These are phyloP conservation scores for Chaetoceros tenuissimus DNA, from an alignment of 108 stramenopile species.

Conservation along the genomic window DNA sequence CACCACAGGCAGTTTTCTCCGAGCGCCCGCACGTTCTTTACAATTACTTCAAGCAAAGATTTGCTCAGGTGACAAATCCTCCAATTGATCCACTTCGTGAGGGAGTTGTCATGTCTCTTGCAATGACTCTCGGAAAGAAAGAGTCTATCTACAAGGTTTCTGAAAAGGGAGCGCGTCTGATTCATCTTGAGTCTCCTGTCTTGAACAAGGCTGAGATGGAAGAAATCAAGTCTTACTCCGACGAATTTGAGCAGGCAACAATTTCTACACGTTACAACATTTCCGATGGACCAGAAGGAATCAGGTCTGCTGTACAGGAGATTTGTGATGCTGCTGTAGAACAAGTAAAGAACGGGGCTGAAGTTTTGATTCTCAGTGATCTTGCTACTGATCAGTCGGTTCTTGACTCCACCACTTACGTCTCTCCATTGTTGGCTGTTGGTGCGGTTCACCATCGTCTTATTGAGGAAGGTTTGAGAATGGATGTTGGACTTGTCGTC, in stretches of 20 bases:
- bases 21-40: constrained; percentile 82
- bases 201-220: constrained; percentile 72
- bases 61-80: constrained; percentile 97
- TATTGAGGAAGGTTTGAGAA: constrained; percentile 84
- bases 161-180: constrained; percentile 73
- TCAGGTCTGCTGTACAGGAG: constrained; percentile 72
- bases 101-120: constrained; percentile 94
- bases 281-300: constrained; percentile 71
- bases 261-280: constrained; percentile 82
- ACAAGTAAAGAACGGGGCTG: constrained; percentile 71
- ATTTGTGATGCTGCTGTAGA: constrained; percentile 81
- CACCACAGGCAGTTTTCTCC: constrained; percentile 86
- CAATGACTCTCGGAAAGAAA: constrained; percentile 90
- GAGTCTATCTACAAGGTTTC: constrained; percentile 90
- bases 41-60: constrained; percentile 98
- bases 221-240: constrained; percentile 32
- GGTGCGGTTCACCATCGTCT: constrained; percentile 96
- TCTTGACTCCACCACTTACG: constrained; percentile 64
- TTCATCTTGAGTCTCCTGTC: constrained; percentile 75
- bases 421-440: constrained; percentile 88
- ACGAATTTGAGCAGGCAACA: constrained; percentile 56
- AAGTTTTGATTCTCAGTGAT: constrained; percentile 90
- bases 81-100: constrained; percentile 97
- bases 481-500: constrained; percentile 85
- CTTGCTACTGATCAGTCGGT: constrained; percentile 46